A percentile compares a stretch with the other conserved stretches of the same genome.
These are phyloP conservation scores for Sinapis alba DNA, from an alignment of 441 rosid genomes.

Conservation along the genomic window DNA sequence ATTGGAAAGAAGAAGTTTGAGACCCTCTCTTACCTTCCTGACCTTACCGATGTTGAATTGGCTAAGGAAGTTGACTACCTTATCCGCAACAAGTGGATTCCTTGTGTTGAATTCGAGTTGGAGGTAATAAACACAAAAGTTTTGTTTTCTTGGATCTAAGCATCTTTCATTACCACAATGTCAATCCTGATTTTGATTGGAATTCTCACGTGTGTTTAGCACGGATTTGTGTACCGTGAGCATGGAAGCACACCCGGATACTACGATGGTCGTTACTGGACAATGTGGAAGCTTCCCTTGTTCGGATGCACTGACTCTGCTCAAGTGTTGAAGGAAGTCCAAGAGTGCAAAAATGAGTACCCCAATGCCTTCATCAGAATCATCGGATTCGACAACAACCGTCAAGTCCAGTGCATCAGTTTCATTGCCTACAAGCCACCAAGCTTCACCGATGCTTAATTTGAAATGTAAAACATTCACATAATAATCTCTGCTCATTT, in stretches of 20 bases:
- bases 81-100: slow-evolving; percentile 42
- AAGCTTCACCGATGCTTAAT: slow-evolving; percentile 28
- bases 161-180: background rate
- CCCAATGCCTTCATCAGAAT: slow-evolving; percentile 42
- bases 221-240: slow-evolving; percentile 46
- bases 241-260: slow-evolving; percentile 44
- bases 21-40: slow-evolving; percentile 53
- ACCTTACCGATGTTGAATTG: slow-evolving; percentile 32
- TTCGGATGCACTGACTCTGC: slow-evolving; percentile 50
- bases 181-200: background rate
- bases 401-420: slow-evolving; percentile 57
- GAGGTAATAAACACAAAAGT: slow-evolving; percentile 10
- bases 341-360: slow-evolving; percentile 47
- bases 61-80: slow-evolving; percentile 49
- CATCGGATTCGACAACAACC: slow-evolving; percentile 50
- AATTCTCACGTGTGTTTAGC: slow-evolving; percentile 15
- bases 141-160: background rate
- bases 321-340: slow-evolving; percentile 51
- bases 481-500: slow-evolving; percentile 20
- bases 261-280: slow-evolving; percentile 56
- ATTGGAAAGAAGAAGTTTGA: slow-evolving; percentile 49
- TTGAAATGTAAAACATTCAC: background rate
- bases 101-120: slow-evolving; percentile 51
- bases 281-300: slow-evolving; percentile 55
- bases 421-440: slow-evolving; percentile 48